Conservation (phyloP, 2,329 filamentous ascomycete genomes). For the Aspergillus transmontanensis region DNA sequence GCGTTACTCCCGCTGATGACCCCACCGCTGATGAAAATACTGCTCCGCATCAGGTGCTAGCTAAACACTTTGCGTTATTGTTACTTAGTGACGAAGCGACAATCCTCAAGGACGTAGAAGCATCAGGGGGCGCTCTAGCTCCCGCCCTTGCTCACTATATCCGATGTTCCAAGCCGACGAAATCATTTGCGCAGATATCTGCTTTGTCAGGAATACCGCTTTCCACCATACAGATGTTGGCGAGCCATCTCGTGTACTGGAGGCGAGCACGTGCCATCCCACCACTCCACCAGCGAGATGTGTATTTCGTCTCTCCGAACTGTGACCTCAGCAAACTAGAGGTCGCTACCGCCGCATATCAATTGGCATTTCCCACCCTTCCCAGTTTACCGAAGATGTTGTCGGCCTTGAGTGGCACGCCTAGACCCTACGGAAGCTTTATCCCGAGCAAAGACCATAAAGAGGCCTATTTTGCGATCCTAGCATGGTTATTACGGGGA, state of each 20-base stretch:
- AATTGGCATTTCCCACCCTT: constrained; percentile 77
- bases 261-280: constrained; percentile 88
- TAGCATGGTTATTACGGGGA: constrained; percentile 89
- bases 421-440: constrained; percentile 78
- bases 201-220: constrained; percentile 65
- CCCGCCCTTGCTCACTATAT: constrained; percentile 75
- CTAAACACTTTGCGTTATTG: constrained; percentile 84
- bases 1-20: constrained; percentile 71
- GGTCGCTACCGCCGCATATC: constrained; percentile 71
- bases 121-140: constrained; percentile 74
- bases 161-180: constrained; percentile 60
- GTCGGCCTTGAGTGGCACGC: constrained; percentile 76
- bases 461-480: constrained; percentile 82
- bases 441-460: constrained; percentile 88
- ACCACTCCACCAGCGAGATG: constrained; percentile 84
- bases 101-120: constrained; percentile 69
- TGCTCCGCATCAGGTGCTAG: constrained; percentile 60
- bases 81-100: constrained; percentile 81
- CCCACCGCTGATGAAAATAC: constrained; percentile 59
- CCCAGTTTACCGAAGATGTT: constrained; percentile 85
- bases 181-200: constrained; percentile 73
- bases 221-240: constrained; percentile 80
- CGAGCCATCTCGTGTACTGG: constrained; percentile 95
- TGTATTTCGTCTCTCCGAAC: constrained; percentile 89
- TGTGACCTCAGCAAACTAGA: constrained; percentile 75